Evolutionary conservation across 371 early-diverging fungal genomes (phyloP).

Genomic region (Cladochytrium tenue): DNA sequence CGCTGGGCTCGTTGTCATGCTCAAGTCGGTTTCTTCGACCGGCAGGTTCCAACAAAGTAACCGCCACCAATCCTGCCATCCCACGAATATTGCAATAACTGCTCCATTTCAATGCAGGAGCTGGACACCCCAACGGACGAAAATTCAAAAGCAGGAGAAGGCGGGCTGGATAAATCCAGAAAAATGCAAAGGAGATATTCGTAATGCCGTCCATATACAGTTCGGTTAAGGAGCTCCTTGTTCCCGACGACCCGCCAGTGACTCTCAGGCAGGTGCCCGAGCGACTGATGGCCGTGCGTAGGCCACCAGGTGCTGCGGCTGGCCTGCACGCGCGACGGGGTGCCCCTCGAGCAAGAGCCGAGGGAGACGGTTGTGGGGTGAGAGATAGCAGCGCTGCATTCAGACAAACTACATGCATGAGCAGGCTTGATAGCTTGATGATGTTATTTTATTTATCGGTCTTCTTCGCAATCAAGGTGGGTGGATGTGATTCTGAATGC

Average conservation of each 20-base stretch:
- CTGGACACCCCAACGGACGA: not conserved
- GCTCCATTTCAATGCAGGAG: not conserved
- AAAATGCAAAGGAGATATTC: not conserved
- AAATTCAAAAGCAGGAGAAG: too few species aligned
- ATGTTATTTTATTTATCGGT: too few species aligned
- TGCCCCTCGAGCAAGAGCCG: not conserved
- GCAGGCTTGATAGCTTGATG: too few species aligned
- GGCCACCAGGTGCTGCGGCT: not conserved
- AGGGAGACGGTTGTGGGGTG: too few species aligned
- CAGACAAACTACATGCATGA: too few species aligned
- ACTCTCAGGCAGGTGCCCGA: not conserved
- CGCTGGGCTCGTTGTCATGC: not conserved
- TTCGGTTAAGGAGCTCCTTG: not conserved
- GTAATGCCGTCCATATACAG: conserved; percentile 7
- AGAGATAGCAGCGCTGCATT: too few species aligned
- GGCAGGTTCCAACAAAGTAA: not conserved
- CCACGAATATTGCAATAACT: conserved; percentile 1
- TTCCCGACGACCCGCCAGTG: not conserved
- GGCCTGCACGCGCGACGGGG: not conserved
- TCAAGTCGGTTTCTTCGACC: not conserved
- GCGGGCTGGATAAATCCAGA: not conserved
- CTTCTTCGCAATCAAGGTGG: too few species aligned
- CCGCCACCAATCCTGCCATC: not conserved
- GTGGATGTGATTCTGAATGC: too few species aligned
- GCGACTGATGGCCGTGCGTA: not conserved